Percentiles rank a stretch among this genome's conserved stretches.
These are phyloP conservation scores for Phytophthora boehmeriae DNA, from an alignment of 352 stramenopile genomes.

Conservation along the genomic window DNA sequence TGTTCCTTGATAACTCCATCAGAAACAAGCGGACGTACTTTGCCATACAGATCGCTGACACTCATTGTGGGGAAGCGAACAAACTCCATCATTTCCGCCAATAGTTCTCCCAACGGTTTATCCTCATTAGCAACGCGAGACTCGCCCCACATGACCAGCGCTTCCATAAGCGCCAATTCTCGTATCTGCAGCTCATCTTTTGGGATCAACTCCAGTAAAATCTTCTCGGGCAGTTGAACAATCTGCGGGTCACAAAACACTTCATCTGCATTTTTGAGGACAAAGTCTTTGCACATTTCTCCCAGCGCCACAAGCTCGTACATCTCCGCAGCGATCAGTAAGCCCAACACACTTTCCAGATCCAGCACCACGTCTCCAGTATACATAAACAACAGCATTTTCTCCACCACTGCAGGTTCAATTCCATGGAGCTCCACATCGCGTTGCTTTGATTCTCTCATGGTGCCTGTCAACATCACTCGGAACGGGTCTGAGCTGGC, in stretches of 20 bases:
- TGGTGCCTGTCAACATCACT: slow-evolving; percentile 83
- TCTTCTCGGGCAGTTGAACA: slow-evolving; percentile 81
- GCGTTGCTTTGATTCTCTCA: slow-evolving; percentile 73
- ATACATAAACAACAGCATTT: slow-evolving; percentile 89
- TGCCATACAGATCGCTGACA: slow-evolving; percentile 84
- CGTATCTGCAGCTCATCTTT: slow-evolving; percentile 88
- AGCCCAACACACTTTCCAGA: slow-evolving; percentile 71
- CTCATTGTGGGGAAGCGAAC: slow-evolving; percentile 89
- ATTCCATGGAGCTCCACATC: slow-evolving; percentile 80
- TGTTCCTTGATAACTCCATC: slow-evolving; percentile 70
- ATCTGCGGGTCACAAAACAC: slow-evolving; percentile 81
- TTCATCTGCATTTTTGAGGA: slow-evolving; percentile 81
- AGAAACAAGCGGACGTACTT: slow-evolving; percentile 77
- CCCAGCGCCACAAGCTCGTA: slow-evolving; percentile 80
- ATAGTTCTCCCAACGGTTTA: slow-evolving; percentile 53
- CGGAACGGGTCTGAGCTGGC: slow-evolving; percentile 82
- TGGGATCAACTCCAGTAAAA: slow-evolving; percentile 81
- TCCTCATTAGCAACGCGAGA: slow-evolving; percentile 58
- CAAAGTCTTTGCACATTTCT: slow-evolving; percentile 85
- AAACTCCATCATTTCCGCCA: slow-evolving; percentile 82
- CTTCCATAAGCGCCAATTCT: slow-evolving; percentile 79
- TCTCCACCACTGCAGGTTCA: slow-evolving; percentile 65
- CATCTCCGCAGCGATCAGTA: slow-evolving; percentile 84
- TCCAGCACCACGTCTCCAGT: slow-evolving; percentile 81
- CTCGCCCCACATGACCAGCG: slow-evolving; percentile 81